phyloP scores from a whole-genome alignment of 73 alveolate species.

The Tetrahymena malaccensis region DNA sequence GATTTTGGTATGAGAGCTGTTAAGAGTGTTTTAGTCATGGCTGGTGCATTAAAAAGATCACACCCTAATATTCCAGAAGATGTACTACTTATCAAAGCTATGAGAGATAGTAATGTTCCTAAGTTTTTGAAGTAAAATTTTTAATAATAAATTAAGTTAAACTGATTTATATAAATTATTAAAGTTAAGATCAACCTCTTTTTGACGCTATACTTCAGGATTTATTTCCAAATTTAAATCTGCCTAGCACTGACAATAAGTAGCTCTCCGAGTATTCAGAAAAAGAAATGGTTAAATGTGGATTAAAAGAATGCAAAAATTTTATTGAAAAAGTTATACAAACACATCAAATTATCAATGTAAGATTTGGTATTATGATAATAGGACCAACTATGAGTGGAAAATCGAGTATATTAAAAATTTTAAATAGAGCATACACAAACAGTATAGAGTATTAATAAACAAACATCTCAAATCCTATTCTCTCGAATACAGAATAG shows the following conservation, averaged over 20 bases:
- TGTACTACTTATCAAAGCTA: conserved; percentile 49
- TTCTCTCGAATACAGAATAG: background rate
- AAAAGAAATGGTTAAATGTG: conserved; percentile 45
- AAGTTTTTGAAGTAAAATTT: conserved; percentile 86
- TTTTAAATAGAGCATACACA: conserved; percentile 62
- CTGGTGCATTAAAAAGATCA: conserved; percentile 47
- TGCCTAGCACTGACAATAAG: conserved; percentile 72
- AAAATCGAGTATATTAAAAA: conserved; percentile 75
- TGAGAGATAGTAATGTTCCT: conserved; percentile 88
- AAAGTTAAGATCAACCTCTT: conserved; percentile 73
- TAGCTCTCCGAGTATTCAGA: conserved; percentile 53
- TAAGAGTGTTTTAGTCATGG: conserved; percentile 81
- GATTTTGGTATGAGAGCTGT: conserved; percentile 92
- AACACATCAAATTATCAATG: conserved; percentile 5
- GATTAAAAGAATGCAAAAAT: conserved; percentile 51
- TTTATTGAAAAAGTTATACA: conserved; percentile 14
- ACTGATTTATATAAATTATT: too few relatives aligned
- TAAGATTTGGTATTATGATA: conserved; percentile 38
- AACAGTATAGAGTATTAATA: background rate
- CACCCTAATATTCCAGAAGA: conserved; percentile 65
- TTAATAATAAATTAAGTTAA: conserved; percentile 7
- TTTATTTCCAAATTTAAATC: conserved; percentile 70
- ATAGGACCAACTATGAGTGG: conserved; percentile 68
- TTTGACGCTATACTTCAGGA: conserved; percentile 72
- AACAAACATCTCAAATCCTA: background rate